phyloP scores from a whole-genome alignment of 345 rosid species.

The Carallia brachiata region DNA sequence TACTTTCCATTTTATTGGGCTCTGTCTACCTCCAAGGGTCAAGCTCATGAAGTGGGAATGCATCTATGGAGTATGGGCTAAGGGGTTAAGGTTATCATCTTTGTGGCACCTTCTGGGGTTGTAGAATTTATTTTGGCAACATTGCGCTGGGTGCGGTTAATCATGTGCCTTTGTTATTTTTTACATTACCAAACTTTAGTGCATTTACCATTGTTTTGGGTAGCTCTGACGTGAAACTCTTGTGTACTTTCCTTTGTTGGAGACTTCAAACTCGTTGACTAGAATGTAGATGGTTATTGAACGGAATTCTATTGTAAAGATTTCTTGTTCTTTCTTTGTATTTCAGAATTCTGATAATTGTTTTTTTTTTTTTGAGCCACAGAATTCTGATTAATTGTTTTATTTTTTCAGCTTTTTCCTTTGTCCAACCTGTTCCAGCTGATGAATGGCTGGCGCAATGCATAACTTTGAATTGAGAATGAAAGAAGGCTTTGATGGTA shows the following conservation, averaged over 20 bases:
- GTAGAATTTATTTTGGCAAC: neutral
- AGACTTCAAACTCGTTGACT: slow-evolving; percentile 5
- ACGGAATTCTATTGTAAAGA: neutral
- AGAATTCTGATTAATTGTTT: too few species aligned
- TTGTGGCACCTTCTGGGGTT: neutral
- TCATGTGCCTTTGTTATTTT: slow-evolving; percentile 9
- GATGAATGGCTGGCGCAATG: too few species aligned
- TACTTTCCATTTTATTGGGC: too few species aligned
- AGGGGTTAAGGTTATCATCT: slow-evolving; percentile 4
- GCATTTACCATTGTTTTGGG: neutral
- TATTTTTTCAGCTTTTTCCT: too few species aligned
- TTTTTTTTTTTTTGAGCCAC: too few species aligned
- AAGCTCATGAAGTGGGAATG: slow-evolving; percentile 36
- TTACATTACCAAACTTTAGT: neutral
- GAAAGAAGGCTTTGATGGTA: too few species aligned
- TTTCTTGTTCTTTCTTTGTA: neutral
- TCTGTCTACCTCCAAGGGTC: slow-evolving; percentile 92
- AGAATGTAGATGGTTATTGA: slow-evolving; percentile 11
- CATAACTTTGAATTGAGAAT: too few species aligned
- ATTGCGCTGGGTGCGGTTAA: neutral
- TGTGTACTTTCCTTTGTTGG: neutral
- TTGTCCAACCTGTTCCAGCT: too few species aligned
- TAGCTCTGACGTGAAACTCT: neutral
- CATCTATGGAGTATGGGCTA: neutral
- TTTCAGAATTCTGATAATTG: too few species aligned